Percentiles rank a stretch among this genome's conserved stretches.
phyloP scores from a whole-genome alignment of 441 rosid species.

The Francoa sonchifolia region DNA sequence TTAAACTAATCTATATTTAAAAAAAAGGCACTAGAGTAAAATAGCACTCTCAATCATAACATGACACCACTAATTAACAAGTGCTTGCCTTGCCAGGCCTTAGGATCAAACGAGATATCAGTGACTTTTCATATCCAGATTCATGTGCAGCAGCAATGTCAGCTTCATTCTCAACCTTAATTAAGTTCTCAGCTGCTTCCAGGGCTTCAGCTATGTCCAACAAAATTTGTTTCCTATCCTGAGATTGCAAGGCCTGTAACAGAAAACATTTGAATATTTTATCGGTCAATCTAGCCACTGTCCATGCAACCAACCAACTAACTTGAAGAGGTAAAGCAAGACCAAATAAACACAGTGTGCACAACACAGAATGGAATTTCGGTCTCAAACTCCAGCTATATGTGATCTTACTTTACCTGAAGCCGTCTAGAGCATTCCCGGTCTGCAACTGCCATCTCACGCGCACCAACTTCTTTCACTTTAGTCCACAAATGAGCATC shows the following conservation, averaged over 20 bases:
- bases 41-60: background rate
- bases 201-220: conserved; percentile 32
- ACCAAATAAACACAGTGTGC: too few relatives aligned
- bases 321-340: too few relatives aligned
- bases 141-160: conserved; percentile 29
- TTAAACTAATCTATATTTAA: background rate
- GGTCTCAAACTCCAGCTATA: too few relatives aligned
- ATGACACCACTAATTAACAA: conserved; percentile 1
- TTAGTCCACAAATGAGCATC: conserved; percentile 27
- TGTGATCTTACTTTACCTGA: conserved; percentile 23
- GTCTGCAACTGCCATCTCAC: conserved; percentile 36
- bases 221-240: conserved; percentile 29
- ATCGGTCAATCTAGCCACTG: background rate
- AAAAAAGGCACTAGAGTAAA: background rate
- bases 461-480: conserved; percentile 18
- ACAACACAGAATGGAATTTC: too few relatives aligned
- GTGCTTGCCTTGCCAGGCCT: conserved; percentile 35
- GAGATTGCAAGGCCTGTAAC: conserved; percentile 23
- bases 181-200: conserved; percentile 26
- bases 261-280: background rate
- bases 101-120: conserved; percentile 30
- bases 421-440: conserved; percentile 31
- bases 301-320: background rate
- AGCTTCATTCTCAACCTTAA: conserved; percentile 30
- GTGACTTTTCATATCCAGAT: conserved; percentile 31